A percentile compares a stretch with the other conserved stretches of the same genome.
Conservation (phyloP, 1,284 basidiomycete species). For the Polyporus tsugae region DNA sequence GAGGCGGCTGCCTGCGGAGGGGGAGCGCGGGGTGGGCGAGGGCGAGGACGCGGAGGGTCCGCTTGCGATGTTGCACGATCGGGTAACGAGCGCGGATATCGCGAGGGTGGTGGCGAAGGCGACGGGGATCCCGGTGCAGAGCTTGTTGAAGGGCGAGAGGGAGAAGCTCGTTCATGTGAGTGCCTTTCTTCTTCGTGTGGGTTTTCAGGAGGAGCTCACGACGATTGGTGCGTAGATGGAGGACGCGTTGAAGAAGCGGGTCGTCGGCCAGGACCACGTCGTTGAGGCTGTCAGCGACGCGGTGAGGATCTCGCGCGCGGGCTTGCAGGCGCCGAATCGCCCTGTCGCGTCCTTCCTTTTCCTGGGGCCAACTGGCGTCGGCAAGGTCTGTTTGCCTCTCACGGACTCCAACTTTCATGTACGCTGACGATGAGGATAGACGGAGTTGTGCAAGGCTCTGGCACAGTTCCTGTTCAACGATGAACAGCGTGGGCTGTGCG, state of each 20-base stretch:
- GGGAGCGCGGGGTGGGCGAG: constrained; percentile 45
- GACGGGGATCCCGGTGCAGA: constrained; percentile 93
- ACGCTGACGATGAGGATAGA: constrained; percentile 52
- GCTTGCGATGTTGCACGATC: constrained; percentile 80
- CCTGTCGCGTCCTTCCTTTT: constrained; percentile 95
- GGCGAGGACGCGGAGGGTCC: constrained; percentile 55
- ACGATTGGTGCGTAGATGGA: no score
- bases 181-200: constrained; percentile 11
- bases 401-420: neutral
- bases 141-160: constrained; percentile 87
- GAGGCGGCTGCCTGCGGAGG: constrained; percentile 74
- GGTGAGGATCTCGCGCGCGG: constrained; percentile 90
- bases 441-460: constrained; percentile 88
- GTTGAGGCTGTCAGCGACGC: constrained; percentile 86
- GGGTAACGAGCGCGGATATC: constrained; percentile 90
- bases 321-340: constrained; percentile 85
- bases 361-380: constrained; percentile 88
- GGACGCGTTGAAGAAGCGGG: constrained; percentile 73
- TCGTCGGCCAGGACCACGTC: constrained; percentile 91
- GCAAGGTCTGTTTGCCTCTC: constrained; percentile 59
- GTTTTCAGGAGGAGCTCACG: no score
- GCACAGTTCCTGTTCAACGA: constrained; percentile 90
- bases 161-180: constrained; percentile 90
- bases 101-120: constrained; percentile 88
- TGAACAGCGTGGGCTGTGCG: constrained; percentile 83